These are phyloP conservation scores for Colletotrichum sp. DNA, from an alignment of 2,329 filamentous ascomycete genomes.

Conservation along the genomic window DNA sequence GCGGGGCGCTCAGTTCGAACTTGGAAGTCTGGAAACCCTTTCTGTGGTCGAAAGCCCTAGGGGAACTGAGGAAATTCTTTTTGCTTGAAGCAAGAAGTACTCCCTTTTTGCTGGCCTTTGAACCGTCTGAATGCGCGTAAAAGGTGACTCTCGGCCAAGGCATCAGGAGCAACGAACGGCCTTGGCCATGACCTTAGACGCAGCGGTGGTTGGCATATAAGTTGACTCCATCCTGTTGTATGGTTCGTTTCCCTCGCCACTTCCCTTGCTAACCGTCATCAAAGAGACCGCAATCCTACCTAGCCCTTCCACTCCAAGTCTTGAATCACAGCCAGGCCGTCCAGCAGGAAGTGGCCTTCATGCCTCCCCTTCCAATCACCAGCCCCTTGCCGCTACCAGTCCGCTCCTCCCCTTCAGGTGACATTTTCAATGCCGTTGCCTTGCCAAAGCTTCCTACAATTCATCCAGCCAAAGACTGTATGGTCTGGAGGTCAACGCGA, in stretches of 20 bases:
- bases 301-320: background rate
- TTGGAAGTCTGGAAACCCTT: background rate
- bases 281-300: background rate
- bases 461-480: background rate
- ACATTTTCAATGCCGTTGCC: background rate
- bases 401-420: background rate
- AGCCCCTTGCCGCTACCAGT: background rate
- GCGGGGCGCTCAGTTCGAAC: background rate
- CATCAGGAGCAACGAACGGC: background rate
- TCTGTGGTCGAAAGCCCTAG: background rate
- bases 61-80: background rate
- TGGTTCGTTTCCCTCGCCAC: background rate
- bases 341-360: background rate
- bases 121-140: background rate
- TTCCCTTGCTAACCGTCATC: fast-evolving
- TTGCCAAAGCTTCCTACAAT: background rate
- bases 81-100: background rate
- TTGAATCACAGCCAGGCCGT: background rate
- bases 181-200: fast-evolving
- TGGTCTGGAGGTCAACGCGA: background rate
- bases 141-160: background rate
- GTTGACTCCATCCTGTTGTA: background rate
- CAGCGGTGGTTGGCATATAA: background rate
- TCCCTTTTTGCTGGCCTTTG: background rate
- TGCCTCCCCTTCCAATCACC: background rate